Conservation (phyloP, 1,284 basidiomycete species). For the Cryptococcus sp. region DNA sequence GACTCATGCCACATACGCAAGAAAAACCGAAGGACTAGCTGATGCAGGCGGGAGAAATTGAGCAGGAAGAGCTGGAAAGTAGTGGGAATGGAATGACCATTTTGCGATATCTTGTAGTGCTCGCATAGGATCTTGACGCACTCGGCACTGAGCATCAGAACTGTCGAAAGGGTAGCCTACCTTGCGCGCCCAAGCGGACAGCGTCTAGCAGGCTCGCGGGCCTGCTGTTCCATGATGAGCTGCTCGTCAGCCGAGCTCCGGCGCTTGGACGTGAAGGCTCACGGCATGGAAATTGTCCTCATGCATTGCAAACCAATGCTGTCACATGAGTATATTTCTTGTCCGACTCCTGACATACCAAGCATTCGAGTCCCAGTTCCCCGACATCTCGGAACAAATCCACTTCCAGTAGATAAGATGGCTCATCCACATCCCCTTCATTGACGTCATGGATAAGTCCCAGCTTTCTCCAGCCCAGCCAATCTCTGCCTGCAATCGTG, state of each 20-base stretch:
- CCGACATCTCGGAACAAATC: conserved; percentile 81
- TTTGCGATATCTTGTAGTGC: conserved; percentile 52
- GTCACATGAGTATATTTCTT: conserved; percentile 4
- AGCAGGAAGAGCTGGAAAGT: conserved; percentile 87
- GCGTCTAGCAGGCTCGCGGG: conserved; percentile 67
- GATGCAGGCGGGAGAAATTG: conserved; percentile 77
- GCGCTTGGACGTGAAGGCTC: conserved; percentile 6
- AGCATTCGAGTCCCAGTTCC: conserved; percentile 76
- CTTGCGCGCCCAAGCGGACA: conserved; percentile 78
- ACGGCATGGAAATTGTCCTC: conserved; percentile 83
- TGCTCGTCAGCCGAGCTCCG: background rate
- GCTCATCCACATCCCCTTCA: conserved; percentile 48
- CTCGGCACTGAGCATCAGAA: conserved; percentile 31
- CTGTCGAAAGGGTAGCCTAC: conserved; percentile 11
- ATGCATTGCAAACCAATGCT: conserved; percentile 66
- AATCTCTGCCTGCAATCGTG: conserved; percentile 7
- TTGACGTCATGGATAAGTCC: conserved; percentile 39
- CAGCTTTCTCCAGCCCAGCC: conserved; percentile 50
- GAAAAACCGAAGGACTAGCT: conserved; percentile 80
- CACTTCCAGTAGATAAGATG: conserved; percentile 65
- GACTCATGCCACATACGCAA: conserved; percentile 93
- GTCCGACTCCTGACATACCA: conserved; percentile 54
- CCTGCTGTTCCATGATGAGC: conserved; percentile 80
- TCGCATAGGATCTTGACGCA: conserved; percentile 77
- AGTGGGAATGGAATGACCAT: conserved; percentile 53